These are phyloP conservation scores for Musa troglodytarum DNA, from an alignment of 176 grass and related monocot genomes.

Conservation along the genomic window DNA sequence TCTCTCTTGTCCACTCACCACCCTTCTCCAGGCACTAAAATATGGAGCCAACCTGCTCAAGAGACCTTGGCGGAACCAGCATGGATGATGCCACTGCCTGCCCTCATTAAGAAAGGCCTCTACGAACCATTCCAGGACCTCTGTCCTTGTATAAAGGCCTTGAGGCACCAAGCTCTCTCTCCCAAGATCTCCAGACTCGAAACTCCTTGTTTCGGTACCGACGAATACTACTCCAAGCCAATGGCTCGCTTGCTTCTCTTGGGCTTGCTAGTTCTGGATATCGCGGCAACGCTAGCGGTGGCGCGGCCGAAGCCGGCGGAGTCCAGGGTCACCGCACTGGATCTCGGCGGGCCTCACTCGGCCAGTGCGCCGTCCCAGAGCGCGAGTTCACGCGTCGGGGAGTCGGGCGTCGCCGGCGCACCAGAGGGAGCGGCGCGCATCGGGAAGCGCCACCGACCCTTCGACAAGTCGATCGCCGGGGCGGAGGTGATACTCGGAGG, in stretches of 20 bases:
- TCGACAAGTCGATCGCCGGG: constrained; percentile 29
- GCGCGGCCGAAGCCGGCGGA: constrained; percentile 2
- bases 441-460: background rate
- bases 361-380: background rate
- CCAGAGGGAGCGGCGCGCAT: background rate
- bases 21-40: too few species aligned
- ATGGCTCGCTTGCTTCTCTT: constrained; percentile 11
- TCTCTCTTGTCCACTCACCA: too few species aligned
- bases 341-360: background rate
- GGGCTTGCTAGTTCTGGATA: constrained; percentile 1
- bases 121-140: too few species aligned
- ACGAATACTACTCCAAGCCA: background rate
- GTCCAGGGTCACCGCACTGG: background rate
- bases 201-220: too few species aligned
- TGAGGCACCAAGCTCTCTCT: too few species aligned
- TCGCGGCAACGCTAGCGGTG: background rate
- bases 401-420: background rate
- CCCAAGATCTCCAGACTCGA: too few species aligned
- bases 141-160: too few species aligned
- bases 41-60: too few species aligned
- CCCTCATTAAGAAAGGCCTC: too few species aligned
- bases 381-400: too few species aligned
- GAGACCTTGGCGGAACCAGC: too few species aligned
- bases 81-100: too few species aligned
- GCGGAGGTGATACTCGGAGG: constrained; percentile 36